Evolutionary conservation across 768 basidiomycete species (phyloP), one percentile per base, ranked within the genome.

Genomic region (Dacryopinax primogenitus): DNA sequence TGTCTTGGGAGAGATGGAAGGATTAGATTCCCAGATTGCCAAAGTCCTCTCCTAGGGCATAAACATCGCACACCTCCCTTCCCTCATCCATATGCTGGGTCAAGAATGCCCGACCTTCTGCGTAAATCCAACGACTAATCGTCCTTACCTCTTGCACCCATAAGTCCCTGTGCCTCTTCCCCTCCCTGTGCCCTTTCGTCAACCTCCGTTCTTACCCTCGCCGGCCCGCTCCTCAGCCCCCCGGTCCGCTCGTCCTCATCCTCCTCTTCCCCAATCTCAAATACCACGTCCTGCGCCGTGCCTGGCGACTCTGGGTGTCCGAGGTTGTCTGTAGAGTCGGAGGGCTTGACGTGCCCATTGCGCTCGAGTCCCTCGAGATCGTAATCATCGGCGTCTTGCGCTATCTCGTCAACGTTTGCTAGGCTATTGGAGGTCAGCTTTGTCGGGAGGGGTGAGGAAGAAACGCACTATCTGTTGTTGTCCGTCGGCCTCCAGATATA

Each of bases 391-490:
- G 91, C 94, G 69, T 94, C 93, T 70, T 94, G 92, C 28, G 96
- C 92, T 63, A 98, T 76, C 77, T 99, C 96, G 68, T 97, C 94
- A 28, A 91, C 94, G 88, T 97, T 93, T 35, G 92, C 86, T 67
- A 99, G 84, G 74, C 87, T 89, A 69, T 72, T 80, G 70, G 80
- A 70, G 73, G 67, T 76, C 76, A 61, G 74, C 69, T 73, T 66
- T 35, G 21, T 32, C 9, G 61, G n/a, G 36, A 34, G 36, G 63
- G 39, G 33, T 0, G 63, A 4, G 64, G 33, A 63, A 68, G 58
- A 21, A 23, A 84, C 87, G 77, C 81, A 87, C 86, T 90, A 85
- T 78, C 88, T 82, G 79, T 94, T 93, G 73, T 89, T 84, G 39
- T 80, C 83, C n/a, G 88, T 87, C 30, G 96, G 96, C 35, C 93